Evolutionary conservation across 2,329 filamentous ascomycete species (phyloP), one percentile per base, ranked within the genome.

Genomic region (Paecilomyces sp.): DNA sequence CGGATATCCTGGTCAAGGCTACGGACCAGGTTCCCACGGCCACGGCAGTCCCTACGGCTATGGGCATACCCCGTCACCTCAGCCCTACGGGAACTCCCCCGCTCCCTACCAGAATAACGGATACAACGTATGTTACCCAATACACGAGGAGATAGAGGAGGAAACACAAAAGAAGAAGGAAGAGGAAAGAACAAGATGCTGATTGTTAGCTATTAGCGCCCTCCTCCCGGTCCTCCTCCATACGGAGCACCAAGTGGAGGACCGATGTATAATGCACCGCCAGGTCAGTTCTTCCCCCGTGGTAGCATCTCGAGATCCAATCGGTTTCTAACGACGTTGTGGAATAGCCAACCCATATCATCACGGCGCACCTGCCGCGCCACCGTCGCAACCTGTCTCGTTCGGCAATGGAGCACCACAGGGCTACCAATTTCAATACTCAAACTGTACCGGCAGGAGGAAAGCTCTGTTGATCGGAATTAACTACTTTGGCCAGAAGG

Each of bases 391-490:
- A 58, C 82, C 88, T 63, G 89, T 92, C 72, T 80, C 83, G 63
- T 94, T 94, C 70, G 90, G 92, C 59, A 82, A 87, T 62, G 92
- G 91, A 60, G 92, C 92, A 13, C 92, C 92, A 18, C 82, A 86
- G 63, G 83, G 83, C 67, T 96, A 96, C 75, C 75, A 85, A 82
- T 53, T 97, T 92, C 90, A 93, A 75, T 97, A 97, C 76, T 96
- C 92, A 54, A 88, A 88, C 65, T 97, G 92, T 74, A 95, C 89
- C 4, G 93, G 92, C 54, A 86, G 87, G 68, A 83, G 92, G 72
- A 97, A 97, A 79, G 93, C 92, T 3, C 79, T 97, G 31, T 77
- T 97, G 62, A 93, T 97, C 66, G 93, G 93, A 58, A 96, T 97
- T 80, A 97, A 97, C 78, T 97, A 97, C 77, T 97, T 97, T 72